phyloP scores from a whole-genome alignment of 163 green algal species.

The Chloromonas sp. region DNA sequence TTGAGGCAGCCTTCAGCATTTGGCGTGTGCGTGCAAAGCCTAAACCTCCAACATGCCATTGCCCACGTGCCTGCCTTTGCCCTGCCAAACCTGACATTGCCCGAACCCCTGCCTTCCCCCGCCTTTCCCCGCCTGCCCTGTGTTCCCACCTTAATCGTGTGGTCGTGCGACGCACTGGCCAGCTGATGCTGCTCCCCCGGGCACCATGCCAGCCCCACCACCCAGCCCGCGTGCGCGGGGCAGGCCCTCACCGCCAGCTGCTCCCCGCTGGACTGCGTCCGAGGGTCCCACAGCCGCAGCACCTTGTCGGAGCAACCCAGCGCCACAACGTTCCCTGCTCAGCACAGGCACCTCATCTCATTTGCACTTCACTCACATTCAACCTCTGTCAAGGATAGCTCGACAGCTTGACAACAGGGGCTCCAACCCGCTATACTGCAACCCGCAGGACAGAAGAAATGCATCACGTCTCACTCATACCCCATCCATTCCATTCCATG shows the following conservation, averaged over 20 bases:
- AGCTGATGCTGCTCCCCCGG: conserved; percentile 59
- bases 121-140: no score
- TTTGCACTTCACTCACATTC: no score
- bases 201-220: conserved; percentile 65
- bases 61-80: not conserved
- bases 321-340: conserved; percentile 23
- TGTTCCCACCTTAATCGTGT: conserved; percentile 11
- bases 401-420: no score
- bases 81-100: not conserved
- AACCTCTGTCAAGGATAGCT: no score
- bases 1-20: no score
- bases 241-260: conserved; percentile 34
- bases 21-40: no score
- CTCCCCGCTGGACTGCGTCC: conserved; percentile 18
- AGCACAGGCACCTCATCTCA: no score
- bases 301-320: conserved; percentile 41
- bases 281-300: conserved; percentile 50
- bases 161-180: conserved; percentile 39
- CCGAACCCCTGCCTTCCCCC: no score
- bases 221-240: conserved; percentile 59
- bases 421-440: no score
- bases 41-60: not conserved
- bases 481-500: no score
- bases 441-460: no score
- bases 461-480: no score